Conservation (phyloP, 176 grass and related monocot species). For the Hsuehochloa calcarea region DNA sequence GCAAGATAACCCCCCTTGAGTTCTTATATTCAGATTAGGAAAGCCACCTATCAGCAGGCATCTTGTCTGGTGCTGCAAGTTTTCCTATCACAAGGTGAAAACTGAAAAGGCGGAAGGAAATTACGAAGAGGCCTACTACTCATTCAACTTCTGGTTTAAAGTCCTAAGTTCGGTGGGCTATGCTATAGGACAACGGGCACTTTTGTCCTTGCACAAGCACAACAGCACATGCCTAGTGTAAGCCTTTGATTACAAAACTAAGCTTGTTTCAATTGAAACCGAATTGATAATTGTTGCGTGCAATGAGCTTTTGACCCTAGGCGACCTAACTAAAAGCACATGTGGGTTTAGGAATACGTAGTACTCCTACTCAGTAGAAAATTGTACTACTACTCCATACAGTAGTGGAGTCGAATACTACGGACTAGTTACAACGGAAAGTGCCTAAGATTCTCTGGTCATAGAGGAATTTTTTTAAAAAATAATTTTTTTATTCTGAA, state of each 20-base stretch:
- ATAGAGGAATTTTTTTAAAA: too few relatives aligned
- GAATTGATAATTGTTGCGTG: background rate
- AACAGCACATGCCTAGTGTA: background rate
- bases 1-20: too few relatives aligned
- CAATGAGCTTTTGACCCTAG: conserved; percentile 1
- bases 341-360: background rate
- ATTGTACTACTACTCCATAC: background rate
- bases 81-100: background rate
- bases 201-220: background rate
- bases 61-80: background rate
- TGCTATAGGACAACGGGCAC: background rate
- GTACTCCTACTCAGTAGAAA: background rate
- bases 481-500: too few relatives aligned
- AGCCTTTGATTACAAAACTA: conserved; percentile 11
- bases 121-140: background rate
- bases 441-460: conserved; percentile 1
- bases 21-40: background rate
- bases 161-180: background rate
- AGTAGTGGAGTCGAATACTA: background rate
- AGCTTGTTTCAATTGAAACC: background rate
- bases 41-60: background rate
- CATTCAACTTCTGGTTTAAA: background rate
- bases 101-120: background rate
- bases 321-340: background rate
- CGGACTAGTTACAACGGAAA: background rate